A percentile compares a stretch with the other conserved stretches of the same genome.
phyloP scores from a whole-genome alignment of 164 flowering plant genomes.

The Piper betle region DNA sequence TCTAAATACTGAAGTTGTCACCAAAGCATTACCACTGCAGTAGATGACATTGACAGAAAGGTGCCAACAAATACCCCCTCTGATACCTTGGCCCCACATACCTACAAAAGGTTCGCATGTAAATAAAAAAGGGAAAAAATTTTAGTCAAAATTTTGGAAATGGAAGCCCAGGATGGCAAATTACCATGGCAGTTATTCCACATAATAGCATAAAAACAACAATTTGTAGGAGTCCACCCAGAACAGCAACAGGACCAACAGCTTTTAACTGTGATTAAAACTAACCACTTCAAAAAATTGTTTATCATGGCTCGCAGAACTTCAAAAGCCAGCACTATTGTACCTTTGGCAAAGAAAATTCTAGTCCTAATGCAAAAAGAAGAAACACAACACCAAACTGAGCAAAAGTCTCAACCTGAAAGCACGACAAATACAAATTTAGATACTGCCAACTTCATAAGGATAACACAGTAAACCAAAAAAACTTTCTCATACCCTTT shows the following conservation, averaged over 20 bases:
- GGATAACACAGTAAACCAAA: no score
- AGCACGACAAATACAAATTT: background rate
- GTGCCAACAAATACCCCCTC: slow-evolving; percentile 90
- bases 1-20: background rate
- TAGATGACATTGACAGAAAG: slow-evolving; percentile 96
- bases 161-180: background rate
- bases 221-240: slow-evolving; percentile 92
- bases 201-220: slow-evolving; percentile 60
- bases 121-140: slow-evolving; percentile 1
- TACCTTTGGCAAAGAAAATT: slow-evolving; percentile 90
- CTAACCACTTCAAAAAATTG: background rate
- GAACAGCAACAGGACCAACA: slow-evolving; percentile 94
- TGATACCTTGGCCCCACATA: slow-evolving; percentile 85
- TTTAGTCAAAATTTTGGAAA: background rate
- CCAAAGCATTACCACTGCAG: slow-evolving; percentile 67
- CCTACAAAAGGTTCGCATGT: slow-evolving; percentile 24
- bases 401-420: slow-evolving; percentile 98
- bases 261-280: slow-evolving; percentile 56
- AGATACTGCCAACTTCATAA: background rate
- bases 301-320: background rate
- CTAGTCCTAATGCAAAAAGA: slow-evolving; percentile 94
- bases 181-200: slow-evolving; percentile 64
- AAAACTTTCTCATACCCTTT: no score
- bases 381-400: slow-evolving; percentile 99
- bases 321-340: background rate